These are phyloP conservation scores for Articulospora tetracladia DNA, from an alignment of 495 filamentous ascomycete genomes.

Conservation along the genomic window DNA sequence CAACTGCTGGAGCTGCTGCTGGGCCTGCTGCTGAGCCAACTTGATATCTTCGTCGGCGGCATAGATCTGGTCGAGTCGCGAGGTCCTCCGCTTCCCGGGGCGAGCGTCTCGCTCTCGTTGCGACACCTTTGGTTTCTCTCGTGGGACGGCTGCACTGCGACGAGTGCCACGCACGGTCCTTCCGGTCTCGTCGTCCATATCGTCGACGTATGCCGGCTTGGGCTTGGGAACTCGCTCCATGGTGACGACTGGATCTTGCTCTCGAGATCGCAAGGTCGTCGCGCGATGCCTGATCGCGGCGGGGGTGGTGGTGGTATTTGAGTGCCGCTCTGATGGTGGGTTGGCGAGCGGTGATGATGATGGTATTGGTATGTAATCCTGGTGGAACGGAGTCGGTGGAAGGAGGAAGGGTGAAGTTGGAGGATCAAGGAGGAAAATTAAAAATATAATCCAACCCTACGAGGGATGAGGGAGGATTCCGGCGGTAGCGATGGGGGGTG, in stretches of 20 bases:
- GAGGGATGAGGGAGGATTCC: no score
- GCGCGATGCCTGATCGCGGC: conserved; percentile 13
- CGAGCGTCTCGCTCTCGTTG: conserved; percentile 3
- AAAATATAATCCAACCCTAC: no score
- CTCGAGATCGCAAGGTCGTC: not conserved
- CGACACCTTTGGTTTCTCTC: conserved; percentile 14
- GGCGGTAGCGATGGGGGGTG: not conserved
- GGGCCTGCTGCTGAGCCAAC: not conserved
- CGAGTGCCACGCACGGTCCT: conserved; percentile 34
- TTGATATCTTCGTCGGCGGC: not conserved
- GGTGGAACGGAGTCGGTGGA: no score
- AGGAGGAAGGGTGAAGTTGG: no score
- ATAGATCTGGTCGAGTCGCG: not conserved
- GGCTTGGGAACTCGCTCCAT: conserved; percentile 1
- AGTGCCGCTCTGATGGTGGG: not conserved
- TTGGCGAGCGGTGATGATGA: not conserved
- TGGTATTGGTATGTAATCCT: not conserved
- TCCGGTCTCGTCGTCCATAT: conserved; percentile 43
- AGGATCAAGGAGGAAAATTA: conserved; percentile 8
- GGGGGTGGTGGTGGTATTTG: conserved; percentile 1
- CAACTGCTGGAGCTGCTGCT: not conserved
- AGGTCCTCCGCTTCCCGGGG: conserved; percentile 4
- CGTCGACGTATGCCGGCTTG: conserved; percentile 39
- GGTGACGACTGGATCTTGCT: not conserved
- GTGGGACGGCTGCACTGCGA: conserved; percentile 28